phyloP scores from a whole-genome alignment of 352 stramenopile species.

The Elongisporangium prolatum region DNA sequence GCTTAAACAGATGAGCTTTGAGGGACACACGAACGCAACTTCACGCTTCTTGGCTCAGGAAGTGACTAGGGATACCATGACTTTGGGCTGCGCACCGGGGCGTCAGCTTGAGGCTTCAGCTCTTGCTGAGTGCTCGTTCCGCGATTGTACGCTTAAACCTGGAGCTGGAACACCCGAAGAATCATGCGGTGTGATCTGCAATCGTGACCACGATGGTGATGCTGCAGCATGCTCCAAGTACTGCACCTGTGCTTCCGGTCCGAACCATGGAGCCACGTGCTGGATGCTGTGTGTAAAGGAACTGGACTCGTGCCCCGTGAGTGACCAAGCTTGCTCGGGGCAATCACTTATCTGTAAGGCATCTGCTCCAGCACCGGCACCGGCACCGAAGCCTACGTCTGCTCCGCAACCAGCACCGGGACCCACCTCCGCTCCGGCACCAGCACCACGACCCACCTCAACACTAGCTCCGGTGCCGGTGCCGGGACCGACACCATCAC shows the following conservation, averaged over 20 bases:
- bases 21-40: slow-evolving; percentile 31
- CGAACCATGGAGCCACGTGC: slow-evolving; percentile 24
- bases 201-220: slow-evolving; percentile 27
- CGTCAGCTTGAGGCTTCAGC: slow-evolving; percentile 32
- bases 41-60: slow-evolving; percentile 24
- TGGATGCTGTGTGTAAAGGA: slow-evolving; percentile 59
- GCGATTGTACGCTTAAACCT: slow-evolving; percentile 23
- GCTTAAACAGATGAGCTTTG: slow-evolving; percentile 39
- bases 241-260: slow-evolving; percentile 21
- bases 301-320: slow-evolving; percentile 22
- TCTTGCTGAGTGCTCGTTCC: slow-evolving; percentile 22
- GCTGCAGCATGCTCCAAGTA: slow-evolving; percentile 11
- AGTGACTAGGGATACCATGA: slow-evolving; percentile 18
- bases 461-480: background rate
- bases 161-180: slow-evolving; percentile 19
- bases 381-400: background rate
- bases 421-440: background rate
- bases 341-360: slow-evolving; percentile 8
- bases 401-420: background rate
- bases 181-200: slow-evolving; percentile 30
- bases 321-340: slow-evolving; percentile 30
- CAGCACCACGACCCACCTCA: background rate
- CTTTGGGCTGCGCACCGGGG: slow-evolving; percentile 31
- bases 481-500: background rate
- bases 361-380: background rate